Conservation (phyloP, 1,139 yeast genomes). For the Suhomyces bolitotheri region DNA sequence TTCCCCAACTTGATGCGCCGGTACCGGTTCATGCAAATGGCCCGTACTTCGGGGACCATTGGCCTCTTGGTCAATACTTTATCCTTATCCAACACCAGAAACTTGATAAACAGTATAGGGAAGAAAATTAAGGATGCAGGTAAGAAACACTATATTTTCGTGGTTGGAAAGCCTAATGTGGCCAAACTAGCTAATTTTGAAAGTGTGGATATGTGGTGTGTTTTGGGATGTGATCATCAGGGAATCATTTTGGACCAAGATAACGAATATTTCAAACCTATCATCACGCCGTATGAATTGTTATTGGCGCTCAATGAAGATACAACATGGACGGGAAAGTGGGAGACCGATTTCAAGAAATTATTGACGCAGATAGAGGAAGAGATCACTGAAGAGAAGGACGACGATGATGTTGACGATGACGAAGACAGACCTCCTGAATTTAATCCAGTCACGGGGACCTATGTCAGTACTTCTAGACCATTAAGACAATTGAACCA, state of each 20-base stretch:
- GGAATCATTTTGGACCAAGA: constrained; percentile 81
- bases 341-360: constrained; percentile 78
- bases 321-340: constrained; percentile 85
- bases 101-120: constrained; percentile 59
- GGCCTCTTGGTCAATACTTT: constrained; percentile 90
- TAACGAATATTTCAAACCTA: constrained; percentile 84
- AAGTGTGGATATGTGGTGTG: constrained; percentile 88
- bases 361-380: constrained; percentile 40
- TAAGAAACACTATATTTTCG: constrained; percentile 89
- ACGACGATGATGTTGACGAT: constrained; percentile 16
- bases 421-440: constrained; percentile 73
- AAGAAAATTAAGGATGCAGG: constrained; percentile 69
- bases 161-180: constrained; percentile 98
- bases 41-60: constrained; percentile 86
- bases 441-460: constrained; percentile 88
- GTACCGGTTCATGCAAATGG: constrained; percentile 82
- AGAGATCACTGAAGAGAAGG: constrained; percentile 17
- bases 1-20: constrained; percentile 79
- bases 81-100: constrained; percentile 70
- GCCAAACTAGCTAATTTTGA: constrained; percentile 96
- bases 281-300: constrained; percentile 90
- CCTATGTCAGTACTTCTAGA: constrained; percentile 60
- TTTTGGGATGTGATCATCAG: constrained; percentile 91
- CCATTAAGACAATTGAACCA: constrained; percentile 74
- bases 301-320: constrained; percentile 75